Conservation (phyloP, 805 yeast genomes). For the Zygotorulaspora florentina region DNA sequence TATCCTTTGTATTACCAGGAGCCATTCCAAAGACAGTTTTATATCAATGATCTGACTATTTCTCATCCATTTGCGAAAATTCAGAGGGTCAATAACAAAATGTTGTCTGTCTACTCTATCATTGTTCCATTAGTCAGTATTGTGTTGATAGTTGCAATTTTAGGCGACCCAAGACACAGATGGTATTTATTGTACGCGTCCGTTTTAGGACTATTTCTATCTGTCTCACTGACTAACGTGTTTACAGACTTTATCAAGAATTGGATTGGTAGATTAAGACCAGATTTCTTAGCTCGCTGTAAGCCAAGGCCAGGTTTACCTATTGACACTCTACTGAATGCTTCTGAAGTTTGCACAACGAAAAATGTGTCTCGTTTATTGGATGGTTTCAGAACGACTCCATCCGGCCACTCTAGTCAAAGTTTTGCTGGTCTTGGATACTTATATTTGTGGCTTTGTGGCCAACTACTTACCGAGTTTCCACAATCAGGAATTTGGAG, state of each 20-base stretch:
- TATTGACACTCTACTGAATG: slow-evolving; percentile 48
- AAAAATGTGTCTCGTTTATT: slow-evolving; percentile 39
- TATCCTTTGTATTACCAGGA: slow-evolving; percentile 34
- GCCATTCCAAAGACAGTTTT: slow-evolving; percentile 80
- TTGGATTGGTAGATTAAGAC: slow-evolving; percentile 86
- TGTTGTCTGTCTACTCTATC: slow-evolving; percentile 51
- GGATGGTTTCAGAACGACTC: slow-evolving; percentile 80
- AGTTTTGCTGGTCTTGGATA: slow-evolving; percentile 67
- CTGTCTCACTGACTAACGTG: slow-evolving; percentile 56
- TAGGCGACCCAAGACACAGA: slow-evolving; percentile 48
- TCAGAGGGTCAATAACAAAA: slow-evolving; percentile 62
- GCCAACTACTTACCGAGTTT: slow-evolving; percentile 53
- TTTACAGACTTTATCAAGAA: slow-evolving; percentile 73
- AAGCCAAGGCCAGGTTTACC: slow-evolving; percentile 61
- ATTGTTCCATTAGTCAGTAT: slow-evolving; percentile 48
- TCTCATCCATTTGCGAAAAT: slow-evolving; percentile 75
- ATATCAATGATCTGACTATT: slow-evolving; percentile 67
- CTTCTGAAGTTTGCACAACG: slow-evolving; percentile 64
- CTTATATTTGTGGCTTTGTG: slow-evolving; percentile 59
- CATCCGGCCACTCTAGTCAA: slow-evolving; percentile 74
- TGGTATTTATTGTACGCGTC: slow-evolving; percentile 60
- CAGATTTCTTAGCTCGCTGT: slow-evolving; percentile 88
- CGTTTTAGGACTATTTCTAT: slow-evolving; percentile 57
- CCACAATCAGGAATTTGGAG: slow-evolving; percentile 61
- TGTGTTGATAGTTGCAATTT: slow-evolving; percentile 27